Percentiles rank a stretch among this genome's conserved stretches.
Evolutionary conservation across 1,284 basidiomycete genomes (phyloP).

Genomic region (Leccinum fuscescens): DNA sequence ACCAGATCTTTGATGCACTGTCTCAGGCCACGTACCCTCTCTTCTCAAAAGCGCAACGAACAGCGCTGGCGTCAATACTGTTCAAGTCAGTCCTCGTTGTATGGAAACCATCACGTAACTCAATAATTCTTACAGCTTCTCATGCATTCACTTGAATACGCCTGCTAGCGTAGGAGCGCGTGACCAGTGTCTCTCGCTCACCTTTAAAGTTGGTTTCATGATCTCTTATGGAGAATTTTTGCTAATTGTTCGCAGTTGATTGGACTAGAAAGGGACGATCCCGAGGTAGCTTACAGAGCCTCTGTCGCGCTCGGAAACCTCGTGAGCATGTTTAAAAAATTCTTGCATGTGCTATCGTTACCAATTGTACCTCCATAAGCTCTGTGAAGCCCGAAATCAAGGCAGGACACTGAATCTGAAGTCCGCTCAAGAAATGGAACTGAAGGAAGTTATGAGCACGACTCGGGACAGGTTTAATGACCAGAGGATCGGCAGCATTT

Average conservation of each 20-base stretch:
- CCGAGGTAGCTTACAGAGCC: slow-evolving; percentile 83
- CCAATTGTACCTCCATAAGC: slow-evolving; percentile 34
- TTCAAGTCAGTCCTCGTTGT: slow-evolving; percentile 65
- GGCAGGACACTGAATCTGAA: slow-evolving; percentile 36
- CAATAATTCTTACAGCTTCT: slow-evolving; percentile 46
- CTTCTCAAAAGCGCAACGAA: slow-evolving; percentile 68
- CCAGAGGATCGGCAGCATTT: slow-evolving; percentile 52
- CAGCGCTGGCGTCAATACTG: slow-evolving; percentile 72
- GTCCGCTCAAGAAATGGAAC: slow-evolving; percentile 37
- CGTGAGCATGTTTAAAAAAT: slow-evolving; percentile 43
- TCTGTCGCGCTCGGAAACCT: slow-evolving; percentile 88
- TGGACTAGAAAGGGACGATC: slow-evolving; percentile 66
- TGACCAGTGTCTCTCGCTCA: slow-evolving; percentile 42
- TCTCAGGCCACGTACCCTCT: slow-evolving; percentile 48
- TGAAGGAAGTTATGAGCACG: slow-evolving; percentile 41
- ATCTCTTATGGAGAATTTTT: slow-evolving; percentile 6
- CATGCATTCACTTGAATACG: slow-evolving; percentile 52
- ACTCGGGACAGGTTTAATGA: slow-evolving; percentile 52
- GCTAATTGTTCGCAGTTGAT: slow-evolving; percentile 51
- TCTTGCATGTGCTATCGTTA: neutral
- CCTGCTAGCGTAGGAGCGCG: slow-evolving; percentile 37
- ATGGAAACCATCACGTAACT: slow-evolving; percentile 3
- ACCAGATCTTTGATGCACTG: slow-evolving; percentile 57
- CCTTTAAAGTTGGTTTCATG: slow-evolving; percentile 44
- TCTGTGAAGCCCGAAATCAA: slow-evolving; percentile 45